These are phyloP conservation scores for Articulospora tetracladia DNA, from an alignment of 495 filamentous ascomycete genomes.

Conservation along the genomic window DNA sequence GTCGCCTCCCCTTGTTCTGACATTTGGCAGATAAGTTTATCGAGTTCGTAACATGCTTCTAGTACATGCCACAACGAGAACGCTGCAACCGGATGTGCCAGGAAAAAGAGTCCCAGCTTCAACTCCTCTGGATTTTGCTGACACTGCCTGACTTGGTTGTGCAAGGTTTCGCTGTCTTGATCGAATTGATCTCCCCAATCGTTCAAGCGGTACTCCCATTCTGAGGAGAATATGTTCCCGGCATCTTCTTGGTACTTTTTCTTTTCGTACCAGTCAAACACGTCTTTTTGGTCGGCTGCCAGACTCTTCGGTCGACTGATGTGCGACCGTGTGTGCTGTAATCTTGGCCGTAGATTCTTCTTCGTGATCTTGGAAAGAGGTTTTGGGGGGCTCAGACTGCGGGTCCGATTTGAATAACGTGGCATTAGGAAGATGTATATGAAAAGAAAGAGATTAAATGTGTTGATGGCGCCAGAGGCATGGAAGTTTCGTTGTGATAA, in stretches of 20 bases:
- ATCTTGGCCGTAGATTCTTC: not conserved
- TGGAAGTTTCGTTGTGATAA: too few relatives aligned
- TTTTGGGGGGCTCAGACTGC: not conserved
- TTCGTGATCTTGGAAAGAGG: not conserved
- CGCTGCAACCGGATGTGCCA: not conserved
- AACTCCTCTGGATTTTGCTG: not conserved
- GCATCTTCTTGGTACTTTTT: not conserved
- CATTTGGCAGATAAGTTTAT: not conserved
- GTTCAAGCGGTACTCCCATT: not conserved
- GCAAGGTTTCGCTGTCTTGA: not conserved
- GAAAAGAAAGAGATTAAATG: too few relatives aligned
- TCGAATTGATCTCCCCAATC: not conserved
- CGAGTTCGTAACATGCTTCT: conserved; percentile 4
- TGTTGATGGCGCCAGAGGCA: too few relatives aligned
- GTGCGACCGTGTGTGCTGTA: not conserved
- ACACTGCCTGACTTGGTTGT: not conserved
- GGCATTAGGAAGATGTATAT: too few relatives aligned
- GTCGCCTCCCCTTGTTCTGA: not conserved
- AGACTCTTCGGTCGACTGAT: not conserved
- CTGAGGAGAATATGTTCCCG: not conserved
- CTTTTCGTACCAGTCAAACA: not conserved
- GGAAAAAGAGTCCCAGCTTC: conserved; percentile 2
- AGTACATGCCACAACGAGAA: conserved; percentile 8
- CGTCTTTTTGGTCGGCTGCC: not conserved
- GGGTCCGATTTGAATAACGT: too few relatives aligned